Evolutionary conservation across 495 filamentous ascomycete species (phyloP), one percentile per base, ranked within the genome.

Genomic region (Podospora tetraspora): DNA sequence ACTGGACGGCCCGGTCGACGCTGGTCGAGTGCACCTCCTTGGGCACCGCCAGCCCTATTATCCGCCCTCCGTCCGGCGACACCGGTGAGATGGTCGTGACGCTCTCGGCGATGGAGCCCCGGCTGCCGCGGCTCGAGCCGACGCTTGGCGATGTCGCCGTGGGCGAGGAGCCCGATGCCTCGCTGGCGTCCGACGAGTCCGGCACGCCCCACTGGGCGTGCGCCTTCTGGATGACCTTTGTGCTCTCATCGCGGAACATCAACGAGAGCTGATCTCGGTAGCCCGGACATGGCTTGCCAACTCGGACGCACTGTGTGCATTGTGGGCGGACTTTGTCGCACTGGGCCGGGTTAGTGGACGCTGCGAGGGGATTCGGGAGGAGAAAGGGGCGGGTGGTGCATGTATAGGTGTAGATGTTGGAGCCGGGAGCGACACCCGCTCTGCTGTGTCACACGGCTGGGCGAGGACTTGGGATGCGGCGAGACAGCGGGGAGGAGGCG

Each of bases 221-320:
- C 12, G 86, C 88, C 73, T 88, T 90, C 65, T 81, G 84, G 27
- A 88, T 86, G 63, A 91, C 87, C 69, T 86, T 85, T 68, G 84
- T 84, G 75, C 88, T 91, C 73, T 92, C 87, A 78, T 91, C 87
- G 52, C 89, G 88, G 72, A 92, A 92, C 82, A 91, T 86, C 57
- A 91, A 77, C 59, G 88, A 88, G 52, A 88, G 74, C 71, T 86
- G 84, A 68, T 91, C 88, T 70, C 89, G 83, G 69, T 92, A 92
- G 3, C 90, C 89, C 34, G 87, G 86, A 73, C 90, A 92, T 64
- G 76, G 81, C 75, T 87, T 84, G 68, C 78, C 77, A 34, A 83
- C 75, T 16, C 82, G 81, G 24, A 83, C 73, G 72, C 90, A 91
- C 78, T 91, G 89, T 23, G 87, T 86, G 71, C 90, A 92, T 64